Evolutionary conservation across 495 filamentous ascomycete genomes (phyloP).

Genomic region (Saxophila tyrrhenica): DNA sequence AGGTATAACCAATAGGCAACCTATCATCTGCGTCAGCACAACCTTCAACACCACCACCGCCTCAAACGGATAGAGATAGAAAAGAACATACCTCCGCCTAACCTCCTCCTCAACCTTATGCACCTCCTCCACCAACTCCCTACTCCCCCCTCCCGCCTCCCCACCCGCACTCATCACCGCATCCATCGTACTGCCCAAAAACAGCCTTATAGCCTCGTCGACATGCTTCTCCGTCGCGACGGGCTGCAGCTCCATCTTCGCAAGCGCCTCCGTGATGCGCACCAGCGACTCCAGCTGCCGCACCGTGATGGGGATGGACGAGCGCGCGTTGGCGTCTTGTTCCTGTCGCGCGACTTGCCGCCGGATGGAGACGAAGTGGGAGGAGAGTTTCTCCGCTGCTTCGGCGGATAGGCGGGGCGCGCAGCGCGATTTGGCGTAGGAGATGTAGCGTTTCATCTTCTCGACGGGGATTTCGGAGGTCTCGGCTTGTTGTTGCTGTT

Average conservation of each 20-base stretch:
- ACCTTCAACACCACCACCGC: no score
- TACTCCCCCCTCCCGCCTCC: constrained; percentile 55
- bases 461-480: constrained; percentile 84
- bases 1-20: constrained; percentile 90
- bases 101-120: constrained; percentile 85
- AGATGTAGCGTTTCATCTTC: constrained; percentile 96
- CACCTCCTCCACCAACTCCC: constrained; percentile 83
- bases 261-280: constrained; percentile 91
- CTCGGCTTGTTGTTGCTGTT: constrained; percentile 53
- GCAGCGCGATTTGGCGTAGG: constrained; percentile 82
- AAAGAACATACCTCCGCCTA: constrained; percentile 41
- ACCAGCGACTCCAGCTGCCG: constrained; percentile 95
- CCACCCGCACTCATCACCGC: constrained; percentile 70
- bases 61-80: no score
- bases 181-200: constrained; percentile 96
- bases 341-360: constrained; percentile 89
- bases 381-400: constrained; percentile 91
- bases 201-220: constrained; percentile 94
- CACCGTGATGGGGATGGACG: constrained; percentile 92
- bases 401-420: constrained; percentile 85
- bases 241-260: constrained; percentile 76
- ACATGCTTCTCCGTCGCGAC: constrained; percentile 85
- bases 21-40: constrained; percentile 25
- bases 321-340: constrained; percentile 72
- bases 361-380: constrained; percentile 93